A percentile compares a stretch with the other conserved stretches of the same genome.
Conservation (phyloP, 2,329 filamentous ascomycete genomes). For the Fusarium devonianum region DNA sequence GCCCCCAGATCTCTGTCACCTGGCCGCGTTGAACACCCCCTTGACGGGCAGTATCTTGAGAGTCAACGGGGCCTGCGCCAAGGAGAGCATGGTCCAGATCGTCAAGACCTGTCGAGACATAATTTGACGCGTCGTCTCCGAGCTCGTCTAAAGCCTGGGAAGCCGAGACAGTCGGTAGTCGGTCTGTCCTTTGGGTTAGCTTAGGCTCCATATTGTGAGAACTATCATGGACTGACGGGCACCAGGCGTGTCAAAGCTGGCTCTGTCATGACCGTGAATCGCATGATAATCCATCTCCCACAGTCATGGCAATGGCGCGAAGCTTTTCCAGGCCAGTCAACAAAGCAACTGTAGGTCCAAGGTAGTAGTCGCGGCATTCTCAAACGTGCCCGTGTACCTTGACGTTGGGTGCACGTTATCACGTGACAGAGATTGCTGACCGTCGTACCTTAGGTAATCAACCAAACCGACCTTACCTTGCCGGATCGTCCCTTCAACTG, state of each 20-base stretch:
- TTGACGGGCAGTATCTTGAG: conserved; percentile 19
- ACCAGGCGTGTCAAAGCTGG: conserved; percentile 64
- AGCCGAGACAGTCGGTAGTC: conserved; percentile 78
- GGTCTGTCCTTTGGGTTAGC: conserved; percentile 59
- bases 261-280: conserved; percentile 66
- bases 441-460: no score
- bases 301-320: conserved; percentile 33
- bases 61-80: conserved; percentile 14
- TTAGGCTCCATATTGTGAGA: conserved; percentile 4
- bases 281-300: conserved; percentile 64
- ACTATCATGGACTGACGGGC: conserved; percentile 54
- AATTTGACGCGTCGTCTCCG: conserved; percentile 56
- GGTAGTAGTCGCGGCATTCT: not conserved
- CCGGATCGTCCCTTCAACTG: not conserved
- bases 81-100: conserved; percentile 59
- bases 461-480: no score
- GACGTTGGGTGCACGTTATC: conserved; percentile 15
- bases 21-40: conserved; percentile 77
- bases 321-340: conserved; percentile 25
- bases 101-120: conserved; percentile 63
- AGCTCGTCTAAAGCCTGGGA: conserved; percentile 73
- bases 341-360: conserved; percentile 29
- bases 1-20: conserved; percentile 87
- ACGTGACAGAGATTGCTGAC: conserved; percentile 36
- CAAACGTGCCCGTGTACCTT: conserved; percentile 6